A percentile compares a stretch with the other conserved stretches of the same genome.
Evolutionary conservation across 495 filamentous ascomycete genomes (phyloP).

Genomic region (Aspergillus heteromorphus): DNA sequence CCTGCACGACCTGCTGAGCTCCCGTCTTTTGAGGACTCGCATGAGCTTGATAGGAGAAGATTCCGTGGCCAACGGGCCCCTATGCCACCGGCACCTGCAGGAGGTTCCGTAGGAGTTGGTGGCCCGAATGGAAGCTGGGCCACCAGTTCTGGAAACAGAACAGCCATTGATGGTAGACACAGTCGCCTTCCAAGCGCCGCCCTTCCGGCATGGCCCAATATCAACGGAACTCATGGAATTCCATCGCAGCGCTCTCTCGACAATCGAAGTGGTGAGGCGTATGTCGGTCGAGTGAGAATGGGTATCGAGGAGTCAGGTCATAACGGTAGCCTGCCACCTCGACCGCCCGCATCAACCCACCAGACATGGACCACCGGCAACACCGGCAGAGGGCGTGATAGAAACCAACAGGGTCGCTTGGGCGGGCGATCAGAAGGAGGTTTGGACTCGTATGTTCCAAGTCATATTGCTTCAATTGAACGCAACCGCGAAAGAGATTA

Average conservation of each 20-base stretch:
- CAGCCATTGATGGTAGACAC: constrained; percentile 24
- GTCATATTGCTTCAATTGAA: constrained; percentile 23
- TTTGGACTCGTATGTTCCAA: constrained; percentile 39
- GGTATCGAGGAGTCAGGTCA: constrained; percentile 14
- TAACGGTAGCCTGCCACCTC: constrained; percentile 35
- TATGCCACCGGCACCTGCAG: constrained; percentile 83
- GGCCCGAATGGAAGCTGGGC: constrained; percentile 60
- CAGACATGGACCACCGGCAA: constrained; percentile 27
- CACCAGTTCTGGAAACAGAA: constrained; percentile 26
- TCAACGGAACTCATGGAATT: constrained; percentile 19
- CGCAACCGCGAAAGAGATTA: constrained; percentile 21
- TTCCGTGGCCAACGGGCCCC: constrained; percentile 73
- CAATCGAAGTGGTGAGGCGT: constrained; percentile 11
- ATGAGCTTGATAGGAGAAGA: constrained; percentile 89
- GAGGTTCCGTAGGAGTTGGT: constrained; percentile 76
- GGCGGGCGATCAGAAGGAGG: constrained; percentile 25
- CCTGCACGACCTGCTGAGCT: constrained; percentile 78
- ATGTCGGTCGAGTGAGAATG: constrained; percentile 7
- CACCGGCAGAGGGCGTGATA: constrained; percentile 27
- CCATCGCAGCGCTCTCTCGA: constrained; percentile 21
- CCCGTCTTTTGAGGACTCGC: constrained; percentile 85
- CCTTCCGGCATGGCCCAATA: constrained; percentile 22
- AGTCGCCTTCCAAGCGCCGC: constrained; percentile 32
- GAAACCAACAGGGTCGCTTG: constrained; percentile 20
- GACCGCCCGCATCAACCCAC: constrained; percentile 27